These are phyloP conservation scores for Grifola frondosa DNA, from an alignment of 1,284 basidiomycete species.

Conservation along the genomic window DNA sequence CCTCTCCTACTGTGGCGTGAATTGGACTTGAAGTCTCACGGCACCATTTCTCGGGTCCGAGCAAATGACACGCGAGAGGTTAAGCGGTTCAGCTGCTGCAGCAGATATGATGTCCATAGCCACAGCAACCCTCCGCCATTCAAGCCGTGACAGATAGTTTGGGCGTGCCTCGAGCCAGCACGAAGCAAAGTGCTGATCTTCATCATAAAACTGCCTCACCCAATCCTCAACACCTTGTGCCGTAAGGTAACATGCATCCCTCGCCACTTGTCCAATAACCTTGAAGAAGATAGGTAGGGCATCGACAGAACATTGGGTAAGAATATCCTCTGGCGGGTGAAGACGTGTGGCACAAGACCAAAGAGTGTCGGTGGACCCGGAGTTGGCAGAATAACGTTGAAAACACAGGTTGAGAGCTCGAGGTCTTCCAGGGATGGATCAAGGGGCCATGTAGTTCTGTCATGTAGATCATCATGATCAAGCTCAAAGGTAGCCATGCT, in stretches of 20 bases:
- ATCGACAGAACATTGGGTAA: too few relatives aligned
- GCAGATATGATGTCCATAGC: background rate
- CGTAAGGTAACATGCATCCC: background rate
- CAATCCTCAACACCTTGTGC: background rate
- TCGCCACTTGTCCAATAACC: background rate
- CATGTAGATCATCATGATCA: too few relatives aligned
- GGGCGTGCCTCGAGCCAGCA: constrained; percentile 2
- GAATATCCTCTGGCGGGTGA: too few relatives aligned
- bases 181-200: background rate
- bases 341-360: too few relatives aligned
- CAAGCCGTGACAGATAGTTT: background rate
- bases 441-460: too few relatives aligned
- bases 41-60: background rate
- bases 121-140: background rate
- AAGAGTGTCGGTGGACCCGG: too few relatives aligned
- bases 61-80: background rate
- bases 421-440: too few relatives aligned
- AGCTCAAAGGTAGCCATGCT: too few relatives aligned
- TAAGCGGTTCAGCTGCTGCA: background rate
- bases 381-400: too few relatives aligned
- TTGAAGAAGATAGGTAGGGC: background rate
- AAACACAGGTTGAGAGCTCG: too few relatives aligned
- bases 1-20: background rate
- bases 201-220: background rate
- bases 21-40: background rate